Evolutionary conservation across 192 early-diverging fungal genomes (phyloP), one percentile per base, ranked within the genome.

Genomic region (Coemansia sp.): DNA sequence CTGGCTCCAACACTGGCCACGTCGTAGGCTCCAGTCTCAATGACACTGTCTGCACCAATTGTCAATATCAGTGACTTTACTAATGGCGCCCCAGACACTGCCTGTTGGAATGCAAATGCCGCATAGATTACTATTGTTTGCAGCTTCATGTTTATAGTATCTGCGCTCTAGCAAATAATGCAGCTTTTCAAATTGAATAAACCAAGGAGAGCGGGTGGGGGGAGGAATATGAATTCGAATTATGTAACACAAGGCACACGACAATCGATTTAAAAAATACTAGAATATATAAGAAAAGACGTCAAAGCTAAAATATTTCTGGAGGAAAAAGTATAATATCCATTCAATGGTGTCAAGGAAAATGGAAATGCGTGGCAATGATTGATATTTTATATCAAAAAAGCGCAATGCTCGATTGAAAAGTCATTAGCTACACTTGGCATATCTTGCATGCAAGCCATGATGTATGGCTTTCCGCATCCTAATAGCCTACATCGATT

Each of bases 1-100:
- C 79, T 82, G 3, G 74, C 79, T 0, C 79, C 79, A 1, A 73
- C 65, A 14, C 80, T 82, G 44, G 71, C 80, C 41, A 82, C 62
- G 18, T 73, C 71, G 18, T 73, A 77, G 1, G 60, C 80, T 2
- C 64, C 80, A 0, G 80, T 74, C 23, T 76, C 70, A 2, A 82
- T 18, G 24, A 60, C 33, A 2, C 57, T 56, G 6, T 81, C 78
- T 0, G 49, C 73, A 11, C 70, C 56, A 24, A 81, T 16, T 0
- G 70, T 69, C 33, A 72, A 45, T 49, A 76, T 61, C 21, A 66
- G 43, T 24, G 78, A 63, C 38, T 81, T 81, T 61, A 81, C 55
- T 20, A 81, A 24, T 12, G 78, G 78, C 16, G 69, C 78, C 12
- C 73, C 73, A 15, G 60, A 6, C 9, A 49, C 63, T 6, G 57